A percentile compares a stretch with the other conserved stretches of the same genome.
Evolutionary conservation across 805 yeast genomes (phyloP).

Genomic region (Metschnikowia arizonensis): DNA sequence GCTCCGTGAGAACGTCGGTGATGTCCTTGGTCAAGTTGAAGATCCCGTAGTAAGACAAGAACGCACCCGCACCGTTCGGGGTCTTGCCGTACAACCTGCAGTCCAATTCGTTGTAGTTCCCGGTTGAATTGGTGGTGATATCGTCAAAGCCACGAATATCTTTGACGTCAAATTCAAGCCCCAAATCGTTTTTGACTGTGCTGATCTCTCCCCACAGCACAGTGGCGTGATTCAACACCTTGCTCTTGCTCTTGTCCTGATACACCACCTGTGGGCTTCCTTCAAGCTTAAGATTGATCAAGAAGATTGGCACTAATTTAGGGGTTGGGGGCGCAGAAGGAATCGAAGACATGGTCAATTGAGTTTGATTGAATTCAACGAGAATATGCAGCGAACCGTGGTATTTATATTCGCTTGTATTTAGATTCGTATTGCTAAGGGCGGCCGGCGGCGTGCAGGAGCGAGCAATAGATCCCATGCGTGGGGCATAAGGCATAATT

Average conservation of each 20-base stretch:
- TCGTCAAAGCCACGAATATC: conserved; percentile 46
- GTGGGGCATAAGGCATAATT: not conserved
- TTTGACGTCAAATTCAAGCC: conserved; percentile 28
- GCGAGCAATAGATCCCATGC: not conserved
- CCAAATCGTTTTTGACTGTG: conserved; percentile 29
- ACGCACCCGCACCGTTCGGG: conserved; percentile 40
- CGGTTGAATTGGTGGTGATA: conserved; percentile 32
- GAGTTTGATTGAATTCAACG: not conserved
- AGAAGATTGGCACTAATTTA: conserved; percentile 29
- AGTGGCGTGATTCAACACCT: conserved; percentile 21
- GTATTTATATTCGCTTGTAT: not conserved
- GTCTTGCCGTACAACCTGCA: conserved; percentile 48
- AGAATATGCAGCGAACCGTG: not conserved
- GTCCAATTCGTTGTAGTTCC: conserved; percentile 35
- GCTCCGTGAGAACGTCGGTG: conserved; percentile 34
- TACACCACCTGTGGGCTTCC: conserved; percentile 21
- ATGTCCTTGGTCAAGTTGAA: conserved; percentile 34
- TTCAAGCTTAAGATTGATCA: conserved; percentile 26
- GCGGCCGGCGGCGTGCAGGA: not conserved
- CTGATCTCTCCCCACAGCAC: conserved; percentile 26
- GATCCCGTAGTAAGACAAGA: conserved; percentile 47
- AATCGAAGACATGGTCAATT: not conserved
- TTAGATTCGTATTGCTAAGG: not conserved
- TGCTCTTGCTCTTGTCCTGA: conserved; percentile 17
- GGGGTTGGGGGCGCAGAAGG: conserved; percentile 15